Evolutionary conservation across 2,329 filamentous ascomycete species (phyloP), one percentile per base, ranked within the genome.

Genomic region (Lachnellula cervina): DNA sequence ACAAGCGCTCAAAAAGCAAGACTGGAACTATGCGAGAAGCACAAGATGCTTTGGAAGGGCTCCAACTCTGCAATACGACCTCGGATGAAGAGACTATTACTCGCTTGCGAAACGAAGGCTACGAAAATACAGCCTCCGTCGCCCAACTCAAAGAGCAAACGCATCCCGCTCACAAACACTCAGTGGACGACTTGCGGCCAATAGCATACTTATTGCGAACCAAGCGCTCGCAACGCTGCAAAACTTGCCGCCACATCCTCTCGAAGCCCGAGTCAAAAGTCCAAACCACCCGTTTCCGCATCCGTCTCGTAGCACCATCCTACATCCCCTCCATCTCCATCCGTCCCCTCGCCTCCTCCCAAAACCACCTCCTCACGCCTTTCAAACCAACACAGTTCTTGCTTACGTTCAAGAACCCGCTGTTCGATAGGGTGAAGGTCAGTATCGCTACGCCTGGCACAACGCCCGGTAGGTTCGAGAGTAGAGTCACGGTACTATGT

Each of bases 201-300:
- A 80, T 92, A 14, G 87, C 92, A 0, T 87, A 89, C 16, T 80
- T 95, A 2, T 82, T 99, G 14, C 87, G 90, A 55, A 96, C 93
- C 0, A 97, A 97, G 69, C 88, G 93, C 38, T 91, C 90, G 19
- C 97, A 97, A 74, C 89, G 94, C 46, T 99, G 94, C 72, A 88
- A 90, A 50, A 82, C 87, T 11, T 99, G 94, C 73, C 87, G 94
- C 13, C 93, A 97, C 74, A 97, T 97, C 69, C 87, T 99, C 64
- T 89, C 90, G 59, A 95, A 96, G 70, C 94, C 93, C 14, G 94
- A 99, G 72, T 83, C 86, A 57, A 99, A 97, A 72, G 86, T 96
- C 34, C 84, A 85, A 47, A 93, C 88, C 51, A 94, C 89, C 6
- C 87, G 92, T 32, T 97, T 94, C 80, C 89, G 93, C 66, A 97